Evolutionary conservation across 192 early-diverging fungal genomes (phyloP), one percentile per base, ranked within the genome.

Genomic region (Paraglomus brasilianum): DNA sequence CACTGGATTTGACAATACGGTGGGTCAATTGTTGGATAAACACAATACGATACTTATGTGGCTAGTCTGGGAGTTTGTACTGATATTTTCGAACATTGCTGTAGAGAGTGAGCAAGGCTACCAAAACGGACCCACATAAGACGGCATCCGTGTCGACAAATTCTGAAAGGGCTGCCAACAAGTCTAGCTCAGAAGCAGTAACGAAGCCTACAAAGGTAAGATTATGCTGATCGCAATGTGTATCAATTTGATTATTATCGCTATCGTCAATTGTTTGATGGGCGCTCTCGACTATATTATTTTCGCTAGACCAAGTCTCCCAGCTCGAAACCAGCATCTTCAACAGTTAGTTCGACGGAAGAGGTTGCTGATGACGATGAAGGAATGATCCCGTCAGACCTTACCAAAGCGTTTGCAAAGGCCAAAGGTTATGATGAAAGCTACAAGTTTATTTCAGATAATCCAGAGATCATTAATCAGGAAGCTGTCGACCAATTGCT

Each of bases 401-500:
- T 82, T 17, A 85, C 74, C 10, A 72, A 80, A 14, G 79, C 75
- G n/a, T 92, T 89, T 68, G 80, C 88, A 11, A 78, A 72, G 21
- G 65, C 88, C n/a, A 80, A 73, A 44, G 81, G 77, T 36, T 85
- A 90, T 67, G 80, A 83, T n/a, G 75, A 81, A 14, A 84, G 85
- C 8, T 77, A 83, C 63, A 75, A 82, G 42, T 93, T 83, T 57
- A 87, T 97, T 42, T 76, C 74, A 61, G 82, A 87, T 40, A 81
- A 95, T 71, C 84, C 89, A 17, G 75, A 86, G 10, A 77, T 97
- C 8, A 85, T 90, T 30, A 82, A 78, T 42, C 86, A 92, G 65
- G 80, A 75, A 13, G 88, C 87, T 64, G 82, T 86, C 4, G 93
- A 97, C 72, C 84, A 92, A 76, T 90, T 97, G 47, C 81, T 97